These are phyloP conservation scores for Novymonas esmeraldas DNA, from an alignment of 208 protist genomes.

Conservation along the genomic window DNA sequence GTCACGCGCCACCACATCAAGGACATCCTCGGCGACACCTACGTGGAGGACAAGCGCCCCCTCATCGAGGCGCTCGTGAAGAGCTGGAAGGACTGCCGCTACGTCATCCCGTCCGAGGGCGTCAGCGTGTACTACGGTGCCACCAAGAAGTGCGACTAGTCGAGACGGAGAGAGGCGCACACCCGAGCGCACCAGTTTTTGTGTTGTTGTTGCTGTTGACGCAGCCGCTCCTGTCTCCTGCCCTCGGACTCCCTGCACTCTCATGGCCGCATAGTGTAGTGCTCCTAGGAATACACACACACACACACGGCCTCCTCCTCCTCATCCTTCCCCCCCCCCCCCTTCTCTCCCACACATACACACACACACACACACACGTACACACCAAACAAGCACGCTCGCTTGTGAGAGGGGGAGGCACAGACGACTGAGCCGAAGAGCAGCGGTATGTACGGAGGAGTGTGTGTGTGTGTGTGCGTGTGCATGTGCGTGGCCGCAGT, in stretches of 20 bases:
- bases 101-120: conserved; percentile 79
- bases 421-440: too few species aligned
- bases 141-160: conserved; percentile 35
- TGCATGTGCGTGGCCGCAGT: too few species aligned
- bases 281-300: neutral
- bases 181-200: neutral
- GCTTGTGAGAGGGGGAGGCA: neutral
- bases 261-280: neutral
- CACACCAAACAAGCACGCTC: too few species aligned
- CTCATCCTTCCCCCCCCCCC: neutral
- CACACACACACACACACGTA: neutral
- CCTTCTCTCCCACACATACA: neutral
- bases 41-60: conserved; percentile 63
- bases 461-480: too few species aligned
- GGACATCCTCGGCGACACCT: conserved; percentile 69
- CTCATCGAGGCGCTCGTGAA: conserved; percentile 49
- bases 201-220: neutral
- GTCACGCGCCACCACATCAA: conserved; percentile 82
- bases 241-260: neutral
- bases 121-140: conserved; percentile 71
- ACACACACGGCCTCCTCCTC: neutral
- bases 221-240: too few species aligned
- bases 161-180: neutral
- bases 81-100: conserved; percentile 69
- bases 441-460: too few species aligned